Evolutionary conservation across 768 basidiomycete species (phyloP), one percentile per base, ranked within the genome.

Genomic region (Mycena albidolilacea): DNA sequence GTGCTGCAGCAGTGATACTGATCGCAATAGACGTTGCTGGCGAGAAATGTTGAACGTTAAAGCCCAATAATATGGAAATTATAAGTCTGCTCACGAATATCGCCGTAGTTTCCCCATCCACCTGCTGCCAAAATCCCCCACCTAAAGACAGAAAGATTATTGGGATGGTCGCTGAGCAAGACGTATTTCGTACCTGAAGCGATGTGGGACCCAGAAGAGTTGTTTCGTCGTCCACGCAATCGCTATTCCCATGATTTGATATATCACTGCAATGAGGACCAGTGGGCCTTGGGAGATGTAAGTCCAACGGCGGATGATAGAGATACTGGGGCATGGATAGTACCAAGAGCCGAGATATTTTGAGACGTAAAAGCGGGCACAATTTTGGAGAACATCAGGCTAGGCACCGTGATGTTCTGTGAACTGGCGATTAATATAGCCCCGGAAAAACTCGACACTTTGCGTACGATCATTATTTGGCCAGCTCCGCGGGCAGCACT

Each of bases 121-220:
- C 92, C 93, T 0, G 93, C 92, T 4, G 89, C 88, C 0, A 94
- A 77, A 30, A 95, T 85, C 0, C 93, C 94, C 70, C 73, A 75
- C 43, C 69, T 74, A 52, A 58, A 30, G 9, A 17, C 4, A 35
- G 41, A 41, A 43, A 41, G 21, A 54, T 48, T 4, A 44, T 43
- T 43, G 23, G n/a, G 50, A 2, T 23, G 30, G 35, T 8, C 5
- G 1, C 17, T 6, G 43, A 37, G 37, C n/a, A 8, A 46, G 46
- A 43, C 12, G 12, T 23, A 37, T 23, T 17, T 12, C 35, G 76
- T 90, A 89, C 59, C 93, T 84, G 77, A 95, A 94, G 37, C 92
- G 87, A 77, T 93, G 91, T 0, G 94, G 94, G 3, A 95, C 92
- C 90, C 93, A 94, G 76, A 92, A 94, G 62, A 92, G 75, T 72